Evolutionary conservation across 306 rosid species (phyloP), one percentile per base, ranked within the genome.

Genomic region (Rubus idaeus): DNA sequence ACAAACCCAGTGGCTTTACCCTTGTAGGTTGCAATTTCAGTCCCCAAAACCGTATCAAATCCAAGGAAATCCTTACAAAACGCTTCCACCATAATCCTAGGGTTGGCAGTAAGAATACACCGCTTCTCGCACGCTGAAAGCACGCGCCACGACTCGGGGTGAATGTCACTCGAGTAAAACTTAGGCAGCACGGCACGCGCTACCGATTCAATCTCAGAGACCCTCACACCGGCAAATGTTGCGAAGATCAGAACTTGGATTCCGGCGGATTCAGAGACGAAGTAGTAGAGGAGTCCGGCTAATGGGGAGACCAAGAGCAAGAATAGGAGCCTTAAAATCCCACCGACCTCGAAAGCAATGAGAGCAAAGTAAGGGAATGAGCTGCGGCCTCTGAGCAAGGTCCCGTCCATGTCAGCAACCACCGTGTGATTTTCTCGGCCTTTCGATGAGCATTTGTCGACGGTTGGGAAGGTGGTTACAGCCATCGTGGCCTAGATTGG

Each of bases 351-450:
- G 49, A 90, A 94, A 4, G 98, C 97, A 5, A 90, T 21, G 0
- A 90, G 88, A 0, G 96, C 94, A 18, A 90, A 94, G 75, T 91
- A 94, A 1, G 98, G 97, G 61, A 94, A 94, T 0, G 98, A 90
- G 80, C 94, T 94, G 0, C 94, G 72, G 1, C 97, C 96, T 47
- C 86, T 65, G 3, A 94, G 89, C 51, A 94, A 75, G 0, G 98
- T 94, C 5, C 96, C 98, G 35, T 94, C 98, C 96, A 94, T 85
- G 84, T 94, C 96, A 0, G 96, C 87, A 1, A 94, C 98, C 66
- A 94, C 94, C 0, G 94, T 73, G 56, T 91, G 89, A 1, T 85
- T 88, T 65, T 94, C 96, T 5, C 97, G 79, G 3, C 89, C 96
- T 0, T 75, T 80, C 0, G 96, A 87, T 4, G 69, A 11, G 75